Conservation (phyloP, 805 yeast species). For the Suhomyces canberraensis region DNA sequence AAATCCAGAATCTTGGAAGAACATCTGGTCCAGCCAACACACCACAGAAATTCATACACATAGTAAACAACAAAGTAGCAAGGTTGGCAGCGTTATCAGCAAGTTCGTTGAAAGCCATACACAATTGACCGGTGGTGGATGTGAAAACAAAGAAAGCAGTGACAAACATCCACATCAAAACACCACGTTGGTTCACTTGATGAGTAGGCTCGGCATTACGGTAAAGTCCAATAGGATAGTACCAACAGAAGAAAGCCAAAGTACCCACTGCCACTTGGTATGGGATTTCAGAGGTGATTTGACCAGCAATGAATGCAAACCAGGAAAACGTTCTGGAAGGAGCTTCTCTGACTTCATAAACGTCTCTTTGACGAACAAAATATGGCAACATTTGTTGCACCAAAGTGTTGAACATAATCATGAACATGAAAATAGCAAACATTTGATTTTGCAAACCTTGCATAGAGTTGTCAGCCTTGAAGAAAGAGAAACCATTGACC, state of each 20-base stretch:
- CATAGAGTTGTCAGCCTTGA: conserved; percentile 50
- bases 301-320: conserved; percentile 59
- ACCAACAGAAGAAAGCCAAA: conserved; percentile 54
- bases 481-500: conserved; percentile 72
- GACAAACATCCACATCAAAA: conserved; percentile 46
- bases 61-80: conserved; percentile 53
- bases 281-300: conserved; percentile 63
- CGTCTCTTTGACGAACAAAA: conserved; percentile 53
- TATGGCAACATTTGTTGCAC: conserved; percentile 61
- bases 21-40: conserved; percentile 55
- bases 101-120: conserved; percentile 56
- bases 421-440: conserved; percentile 71
- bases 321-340: conserved; percentile 71
- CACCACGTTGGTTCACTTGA: conserved; percentile 56
- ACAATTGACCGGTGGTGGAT: conserved; percentile 56
- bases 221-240: conserved; percentile 22
- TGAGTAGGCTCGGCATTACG: conserved; percentile 52
- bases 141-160: conserved; percentile 48
- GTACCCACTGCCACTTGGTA: conserved; percentile 63
- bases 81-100: conserved; percentile 65
- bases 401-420: conserved; percentile 53
- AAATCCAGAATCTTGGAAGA: conserved; percentile 83
- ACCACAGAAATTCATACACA: conserved; percentile 75
- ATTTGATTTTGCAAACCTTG: conserved; percentile 58
- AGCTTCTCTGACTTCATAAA: conserved; percentile 71